These are phyloP conservation scores for Tylopilus rubrobrunneus DNA, from an alignment of 768 basidiomycete genomes.

Conservation along the genomic window DNA sequence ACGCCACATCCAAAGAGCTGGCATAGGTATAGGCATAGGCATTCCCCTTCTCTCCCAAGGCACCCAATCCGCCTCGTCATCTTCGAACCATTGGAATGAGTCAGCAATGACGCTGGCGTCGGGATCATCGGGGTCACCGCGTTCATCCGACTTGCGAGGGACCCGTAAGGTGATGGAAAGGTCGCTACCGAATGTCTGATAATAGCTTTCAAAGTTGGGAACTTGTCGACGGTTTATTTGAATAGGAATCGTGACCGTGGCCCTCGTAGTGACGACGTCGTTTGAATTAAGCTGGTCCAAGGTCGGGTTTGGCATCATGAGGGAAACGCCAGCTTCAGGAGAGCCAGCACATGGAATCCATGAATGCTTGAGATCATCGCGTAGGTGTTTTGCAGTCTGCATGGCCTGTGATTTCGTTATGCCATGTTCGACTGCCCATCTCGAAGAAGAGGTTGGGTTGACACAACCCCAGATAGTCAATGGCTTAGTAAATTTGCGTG, in stretches of 20 bases:
- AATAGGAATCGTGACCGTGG: neutral
- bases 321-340: no score
- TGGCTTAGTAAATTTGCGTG: no score
- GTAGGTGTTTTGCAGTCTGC: neutral
- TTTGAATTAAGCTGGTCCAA: slow-evolving; percentile 2
- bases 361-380: no score
- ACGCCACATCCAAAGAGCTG: neutral
- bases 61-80: neutral
- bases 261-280: slow-evolving; percentile 7
- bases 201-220: no score
- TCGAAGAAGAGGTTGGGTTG: slow-evolving; percentile 2
- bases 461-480: no score
- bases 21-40: neutral
- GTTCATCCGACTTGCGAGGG: no score
- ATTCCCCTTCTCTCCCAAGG: neutral
- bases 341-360: no score
- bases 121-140: no score
- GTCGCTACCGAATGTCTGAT: no score
- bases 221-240: no score
- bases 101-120: neutral
- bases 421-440: slow-evolving; percentile 9
- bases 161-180: no score
- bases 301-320: slow-evolving; percentile 9
- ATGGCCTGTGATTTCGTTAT: neutral
- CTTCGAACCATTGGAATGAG: neutral